phyloP scores from a whole-genome alignment of 192 early-diverging fungal genomes.

The Kickxella alabastrina region DNA sequence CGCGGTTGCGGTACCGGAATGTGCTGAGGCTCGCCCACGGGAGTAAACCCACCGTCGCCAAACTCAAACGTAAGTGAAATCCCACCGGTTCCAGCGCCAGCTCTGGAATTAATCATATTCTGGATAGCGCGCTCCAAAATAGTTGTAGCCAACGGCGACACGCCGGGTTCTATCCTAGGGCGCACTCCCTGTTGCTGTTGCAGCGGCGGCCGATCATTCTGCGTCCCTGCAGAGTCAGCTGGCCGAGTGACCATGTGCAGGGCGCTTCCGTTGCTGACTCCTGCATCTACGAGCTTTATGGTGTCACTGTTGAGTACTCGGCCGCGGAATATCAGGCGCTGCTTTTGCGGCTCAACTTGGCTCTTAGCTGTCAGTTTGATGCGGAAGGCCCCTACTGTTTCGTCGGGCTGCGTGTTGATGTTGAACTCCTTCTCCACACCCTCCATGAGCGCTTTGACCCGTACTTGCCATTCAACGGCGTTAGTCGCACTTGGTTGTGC shows the following conservation, averaged over 20 bases:
- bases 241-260: constrained; percentile 42
- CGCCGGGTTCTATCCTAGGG: neutral
- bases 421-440: constrained; percentile 20
- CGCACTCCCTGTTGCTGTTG: neutral
- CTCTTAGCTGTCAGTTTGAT: constrained; percentile 25
- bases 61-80: too few relatives aligned
- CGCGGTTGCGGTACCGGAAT: too few relatives aligned
- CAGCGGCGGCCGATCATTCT: too few relatives aligned
- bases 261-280: constrained; percentile 33
- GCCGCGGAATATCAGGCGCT: constrained; percentile 43
- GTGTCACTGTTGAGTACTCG: constrained; percentile 34
- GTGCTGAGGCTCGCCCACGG: too few relatives aligned
- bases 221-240: too few relatives aligned
- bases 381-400: constrained; percentile 36
- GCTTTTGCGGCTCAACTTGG: constrained; percentile 36
- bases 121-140: too few relatives aligned
- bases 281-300: constrained; percentile 28
- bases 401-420: constrained; percentile 16
- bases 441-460: constrained; percentile 44
- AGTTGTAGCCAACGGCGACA: too few relatives aligned
- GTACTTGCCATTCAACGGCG: constrained; percentile 27
- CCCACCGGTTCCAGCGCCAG: too few relatives aligned
- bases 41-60: too few relatives aligned
- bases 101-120: too few relatives aligned
- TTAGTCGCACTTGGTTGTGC: neutral